Percentiles rank a stretch among this genome's conserved stretches.
Conservation (phyloP, 1,139 yeast species). For the Candida frijolesensis region DNA sequence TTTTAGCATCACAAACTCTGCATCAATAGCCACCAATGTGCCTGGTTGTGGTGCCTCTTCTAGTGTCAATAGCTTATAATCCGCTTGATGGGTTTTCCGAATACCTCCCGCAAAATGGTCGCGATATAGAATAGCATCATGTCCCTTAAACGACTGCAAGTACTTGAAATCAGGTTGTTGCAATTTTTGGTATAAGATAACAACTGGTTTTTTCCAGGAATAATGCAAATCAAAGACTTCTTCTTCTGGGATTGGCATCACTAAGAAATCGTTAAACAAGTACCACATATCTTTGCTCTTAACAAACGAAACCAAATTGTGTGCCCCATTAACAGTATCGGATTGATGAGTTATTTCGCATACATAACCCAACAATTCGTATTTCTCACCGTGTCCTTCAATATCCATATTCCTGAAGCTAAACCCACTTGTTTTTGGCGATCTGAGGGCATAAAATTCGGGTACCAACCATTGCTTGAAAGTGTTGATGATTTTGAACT, state of each 20-base stretch:
- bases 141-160: slow-evolving; percentile 38
- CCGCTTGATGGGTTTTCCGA: slow-evolving; percentile 58
- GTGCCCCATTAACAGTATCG: slow-evolving; percentile 48
- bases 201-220: slow-evolving; percentile 84
- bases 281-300: slow-evolving; percentile 69
- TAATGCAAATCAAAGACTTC: slow-evolving; percentile 68
- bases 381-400: slow-evolving; percentile 37
- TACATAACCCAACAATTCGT: slow-evolving; percentile 67
- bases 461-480: slow-evolving; percentile 62
- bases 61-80: slow-evolving; percentile 64
- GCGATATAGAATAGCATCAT: slow-evolving; percentile 67
- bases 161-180: slow-evolving; percentile 26
- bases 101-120: slow-evolving; percentile 78
- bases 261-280: slow-evolving; percentile 89
- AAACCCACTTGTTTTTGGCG: slow-evolving; percentile 18
- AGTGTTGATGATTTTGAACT: slow-evolving; percentile 36
- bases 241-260: slow-evolving; percentile 73
- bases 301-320: slow-evolving; percentile 60
- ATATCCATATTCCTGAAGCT: slow-evolving; percentile 35
- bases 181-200: slow-evolving; percentile 62
- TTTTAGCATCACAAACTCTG: slow-evolving; percentile 86
- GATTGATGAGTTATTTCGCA: slow-evolving; percentile 66
- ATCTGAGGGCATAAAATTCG: slow-evolving; percentile 50
- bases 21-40: slow-evolving; percentile 87
- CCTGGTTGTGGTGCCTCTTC: slow-evolving; percentile 78